Percentiles rank a stretch among this genome's conserved stretches.
phyloP scores from a whole-genome alignment of 2,329 filamentous ascomycete species.

The Alternaria panax region DNA sequence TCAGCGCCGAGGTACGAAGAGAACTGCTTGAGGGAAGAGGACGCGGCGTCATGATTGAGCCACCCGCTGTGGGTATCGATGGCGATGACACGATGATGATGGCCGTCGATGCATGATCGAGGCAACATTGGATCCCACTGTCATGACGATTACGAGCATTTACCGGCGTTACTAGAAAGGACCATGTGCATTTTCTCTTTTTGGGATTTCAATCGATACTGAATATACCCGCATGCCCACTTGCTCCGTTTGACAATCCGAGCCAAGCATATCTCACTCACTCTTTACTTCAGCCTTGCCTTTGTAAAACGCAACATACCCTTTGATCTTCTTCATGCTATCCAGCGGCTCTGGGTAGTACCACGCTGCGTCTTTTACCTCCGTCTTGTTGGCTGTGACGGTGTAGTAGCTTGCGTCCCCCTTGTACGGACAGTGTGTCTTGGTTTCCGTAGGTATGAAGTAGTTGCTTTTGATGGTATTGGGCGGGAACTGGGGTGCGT shows the following conservation, averaged over 20 bases:
- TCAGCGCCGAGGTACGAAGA: slow-evolving; percentile 88
- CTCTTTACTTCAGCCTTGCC: slow-evolving; percentile 32
- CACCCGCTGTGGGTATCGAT: slow-evolving; percentile 65
- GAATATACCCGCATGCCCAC: neutral
- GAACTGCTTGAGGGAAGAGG: slow-evolving; percentile 89
- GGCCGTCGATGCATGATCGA: slow-evolving; percentile 21
- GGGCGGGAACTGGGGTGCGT: slow-evolving; percentile 42
- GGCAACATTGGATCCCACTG: neutral
- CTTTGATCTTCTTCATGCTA: slow-evolving; percentile 60
- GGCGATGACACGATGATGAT: slow-evolving; percentile 93
- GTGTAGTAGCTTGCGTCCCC: slow-evolving; percentile 66
- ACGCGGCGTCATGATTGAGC: slow-evolving; percentile 75
- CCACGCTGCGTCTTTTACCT: slow-evolving; percentile 64
- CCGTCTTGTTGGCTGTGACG: slow-evolving; percentile 58
- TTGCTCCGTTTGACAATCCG: neutral
- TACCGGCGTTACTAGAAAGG: slow-evolving; percentile 13
- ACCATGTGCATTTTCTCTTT: neutral
- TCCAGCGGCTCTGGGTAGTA: slow-evolving; percentile 63
- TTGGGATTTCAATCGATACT: neutral
- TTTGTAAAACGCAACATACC: slow-evolving; percentile 67
- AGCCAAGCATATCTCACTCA: neutral
- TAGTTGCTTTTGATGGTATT: slow-evolving; percentile 54
- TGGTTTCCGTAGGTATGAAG: slow-evolving; percentile 56
- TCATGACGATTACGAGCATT: slow-evolving; percentile 16
- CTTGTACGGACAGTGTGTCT: slow-evolving; percentile 65